Evolutionary conservation across 352 stramenopile genomes (phyloP), one percentile per base, ranked within the genome.

Genomic region (Bremia lactucae): DNA sequence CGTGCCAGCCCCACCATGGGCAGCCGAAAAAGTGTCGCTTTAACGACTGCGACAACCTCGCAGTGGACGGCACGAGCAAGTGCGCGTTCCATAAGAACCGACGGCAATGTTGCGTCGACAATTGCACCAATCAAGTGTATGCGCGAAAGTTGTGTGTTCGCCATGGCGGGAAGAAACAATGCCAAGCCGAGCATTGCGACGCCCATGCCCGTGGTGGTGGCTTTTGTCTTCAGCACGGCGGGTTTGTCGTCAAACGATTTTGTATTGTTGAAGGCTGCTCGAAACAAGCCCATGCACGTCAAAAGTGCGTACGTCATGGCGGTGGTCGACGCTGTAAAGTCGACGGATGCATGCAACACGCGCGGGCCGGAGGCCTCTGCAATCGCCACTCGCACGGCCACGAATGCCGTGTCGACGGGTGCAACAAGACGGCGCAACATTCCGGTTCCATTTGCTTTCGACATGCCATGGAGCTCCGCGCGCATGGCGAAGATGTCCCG

Each of bases 41-140:
- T 49, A 89, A 89, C 33, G 71, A 85, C 49, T 89, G 76, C 51
- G 73, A 80, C 46, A 86, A 84, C 56, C 51, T 74, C 18, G 68
- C 69, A 2, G 64, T 83, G 31, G 67, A 83, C 43, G 76, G 73
- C 55, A 84, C 72, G 6, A 64, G 59, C 67, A 86, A 86, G 52
- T 89, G 76, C 55, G 60, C 72, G 20, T 86, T 87, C 53, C 76
- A 89, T 60, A 86, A 87, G 59, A 89, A 89, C 49, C 71, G 76
- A 37, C 69, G 73, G 22, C 70, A 86, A 43, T 89, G 76, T 57
- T 83, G 69, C 56, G 70, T 85, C 14, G 65, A 72, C 22, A 84
- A 83, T 56, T 89, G 76, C 58, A 87, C 71, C 8, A 89, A 89
- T 59, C 76, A 89, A 54, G 76, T 89, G 14, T 86, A 87, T 49